These are phyloP conservation scores for Salvia splendens DNA, from an alignment of 257 asterid genomes.

Conservation along the genomic window DNA sequence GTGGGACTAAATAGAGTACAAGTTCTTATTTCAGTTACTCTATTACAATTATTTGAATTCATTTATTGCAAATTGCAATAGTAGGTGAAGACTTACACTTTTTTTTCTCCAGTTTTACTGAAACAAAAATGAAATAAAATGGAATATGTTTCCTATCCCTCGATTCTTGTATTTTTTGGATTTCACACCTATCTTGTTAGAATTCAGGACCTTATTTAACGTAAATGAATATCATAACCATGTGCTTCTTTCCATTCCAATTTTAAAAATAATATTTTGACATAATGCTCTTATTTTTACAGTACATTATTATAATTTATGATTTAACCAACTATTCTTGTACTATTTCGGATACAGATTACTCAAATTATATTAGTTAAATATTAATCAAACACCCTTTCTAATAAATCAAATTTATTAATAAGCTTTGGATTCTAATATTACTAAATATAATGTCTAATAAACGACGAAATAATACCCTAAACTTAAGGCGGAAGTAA, in stretches of 20 bases:
- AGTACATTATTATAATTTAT: too few species aligned
- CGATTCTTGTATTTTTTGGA: constrained; percentile 31
- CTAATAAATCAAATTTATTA: too few species aligned
- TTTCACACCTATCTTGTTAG: constrained; percentile 30
- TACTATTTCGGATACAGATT: too few species aligned
- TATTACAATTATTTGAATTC: constrained; percentile 3
- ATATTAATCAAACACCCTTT: too few species aligned
- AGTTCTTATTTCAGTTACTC: not conserved
- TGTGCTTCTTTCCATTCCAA: constrained; percentile 27
- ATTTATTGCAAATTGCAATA: not conserved
- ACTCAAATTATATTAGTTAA: too few species aligned
- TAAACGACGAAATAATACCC: not conserved
- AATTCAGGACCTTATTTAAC: constrained; percentile 35
- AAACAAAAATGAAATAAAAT: not conserved
- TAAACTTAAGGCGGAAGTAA: constrained; percentile 25
- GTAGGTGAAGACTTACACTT: constrained; percentile 30
- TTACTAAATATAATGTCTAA: not conserved
- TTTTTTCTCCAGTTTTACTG: not conserved
- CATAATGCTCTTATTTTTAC: too few species aligned
- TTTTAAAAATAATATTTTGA: too few species aligned
- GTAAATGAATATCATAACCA: not conserved
- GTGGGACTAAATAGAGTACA: not conserved
- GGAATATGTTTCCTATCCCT: not conserved
- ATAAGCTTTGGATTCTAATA: too few species aligned
- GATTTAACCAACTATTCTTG: too few species aligned